Evolutionary conservation across 2,329 filamentous ascomycete species (phyloP).

Genomic region (Fusarium sp.): DNA sequence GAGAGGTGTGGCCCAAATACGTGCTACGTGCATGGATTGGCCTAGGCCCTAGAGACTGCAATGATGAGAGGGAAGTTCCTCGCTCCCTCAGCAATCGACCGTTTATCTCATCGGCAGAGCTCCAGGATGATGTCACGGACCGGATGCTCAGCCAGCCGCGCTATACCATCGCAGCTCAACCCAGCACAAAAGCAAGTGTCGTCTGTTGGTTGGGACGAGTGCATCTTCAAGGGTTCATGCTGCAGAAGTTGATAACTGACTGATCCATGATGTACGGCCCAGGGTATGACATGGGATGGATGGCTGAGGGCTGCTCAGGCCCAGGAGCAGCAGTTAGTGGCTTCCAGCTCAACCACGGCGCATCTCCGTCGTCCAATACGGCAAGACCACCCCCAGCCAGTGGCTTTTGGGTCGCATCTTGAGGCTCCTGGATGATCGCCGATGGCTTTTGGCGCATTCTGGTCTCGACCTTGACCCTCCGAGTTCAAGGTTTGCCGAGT

Average conservation of each 20-base stretch:
- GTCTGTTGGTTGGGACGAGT: background rate
- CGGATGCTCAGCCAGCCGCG: background rate
- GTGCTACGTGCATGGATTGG: background rate
- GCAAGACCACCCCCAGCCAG: slow-evolving; percentile 12
- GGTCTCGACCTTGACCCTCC: slow-evolving; percentile 18
- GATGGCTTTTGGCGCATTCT: slow-evolving; percentile 22
- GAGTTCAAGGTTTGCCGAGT: slow-evolving; percentile 23
- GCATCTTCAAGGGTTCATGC: slow-evolving; percentile 14
- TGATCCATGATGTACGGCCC: background rate
- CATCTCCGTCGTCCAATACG: slow-evolving; percentile 8
- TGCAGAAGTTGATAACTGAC: slow-evolving; percentile 25
- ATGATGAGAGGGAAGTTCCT: slow-evolving; percentile 5
- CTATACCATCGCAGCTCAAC: background rate
- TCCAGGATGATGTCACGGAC: background rate
- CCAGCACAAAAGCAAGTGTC: slow-evolving; percentile 6
- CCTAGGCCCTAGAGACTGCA: slow-evolving; percentile 1
- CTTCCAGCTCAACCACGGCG: slow-evolving; percentile 1
- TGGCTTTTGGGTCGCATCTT: slow-evolving; percentile 15
- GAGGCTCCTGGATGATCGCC: slow-evolving; percentile 25
- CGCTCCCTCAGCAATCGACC: background rate
- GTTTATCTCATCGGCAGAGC: background rate
- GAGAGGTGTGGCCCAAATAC: slow-evolving; percentile 19
- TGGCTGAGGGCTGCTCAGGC: slow-evolving; percentile 2
- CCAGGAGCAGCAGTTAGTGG: background rate
- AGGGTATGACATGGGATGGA: background rate